phyloP scores from a whole-genome alignment of 2,329 filamentous ascomycete species.

The Zymoseptoria pseudotritici region DNA sequence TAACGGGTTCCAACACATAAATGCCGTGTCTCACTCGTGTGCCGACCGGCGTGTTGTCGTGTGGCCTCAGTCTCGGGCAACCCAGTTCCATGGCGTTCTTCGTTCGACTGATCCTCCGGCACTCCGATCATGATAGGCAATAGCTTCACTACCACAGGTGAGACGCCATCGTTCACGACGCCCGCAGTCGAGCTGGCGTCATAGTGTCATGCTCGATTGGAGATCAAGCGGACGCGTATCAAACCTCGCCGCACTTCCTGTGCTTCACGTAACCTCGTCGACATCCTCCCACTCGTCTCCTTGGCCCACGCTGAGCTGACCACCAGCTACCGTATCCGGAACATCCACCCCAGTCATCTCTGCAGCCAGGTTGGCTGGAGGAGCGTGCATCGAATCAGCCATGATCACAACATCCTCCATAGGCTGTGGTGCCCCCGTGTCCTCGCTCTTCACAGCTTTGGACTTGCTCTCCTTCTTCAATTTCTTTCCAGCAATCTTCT shows the following conservation, averaged over 20 bases:
- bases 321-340: background rate
- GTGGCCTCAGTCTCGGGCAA: too few species aligned
- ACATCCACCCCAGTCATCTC: conserved; percentile 4
- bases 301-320: background rate
- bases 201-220: background rate
- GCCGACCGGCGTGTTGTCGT: too few species aligned
- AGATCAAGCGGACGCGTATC: background rate
- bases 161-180: background rate
- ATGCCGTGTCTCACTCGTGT: too few species aligned
- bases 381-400: conserved; percentile 6
- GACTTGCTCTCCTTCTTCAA: conserved; percentile 6
- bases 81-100: background rate
- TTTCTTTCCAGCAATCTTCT: conserved; percentile 15
- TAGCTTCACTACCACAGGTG: background rate
- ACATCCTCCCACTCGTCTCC: conserved; percentile 1
- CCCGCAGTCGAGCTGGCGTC: background rate
- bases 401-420: conserved; percentile 10
- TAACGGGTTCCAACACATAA: too few species aligned
- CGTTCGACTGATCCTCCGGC: background rate
- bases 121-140: background rate
- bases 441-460: conserved; percentile 6
- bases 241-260: background rate
- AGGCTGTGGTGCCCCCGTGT: conserved; percentile 1
- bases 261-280: background rate
- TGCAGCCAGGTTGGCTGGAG: conserved; percentile 3